Percentiles rank a stretch among this genome's conserved stretches.
phyloP scores from a whole-genome alignment of 139 green algal species.

The Chlamydomonas sp. region DNA sequence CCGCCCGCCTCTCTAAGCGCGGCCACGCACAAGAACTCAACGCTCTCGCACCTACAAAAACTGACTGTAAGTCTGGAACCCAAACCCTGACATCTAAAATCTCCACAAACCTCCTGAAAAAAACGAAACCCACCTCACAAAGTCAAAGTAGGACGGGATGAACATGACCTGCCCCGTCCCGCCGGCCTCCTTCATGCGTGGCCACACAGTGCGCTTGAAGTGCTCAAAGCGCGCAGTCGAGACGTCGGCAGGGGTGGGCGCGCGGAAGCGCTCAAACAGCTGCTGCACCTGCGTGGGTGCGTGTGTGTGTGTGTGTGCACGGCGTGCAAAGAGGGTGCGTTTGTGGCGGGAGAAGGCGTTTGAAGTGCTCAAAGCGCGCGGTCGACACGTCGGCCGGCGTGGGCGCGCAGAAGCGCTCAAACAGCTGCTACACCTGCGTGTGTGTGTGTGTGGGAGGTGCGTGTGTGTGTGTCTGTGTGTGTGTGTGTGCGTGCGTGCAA shows the following conservation, averaged over 20 bases:
- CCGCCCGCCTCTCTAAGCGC: conserved; percentile 41
- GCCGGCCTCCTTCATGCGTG: conserved; percentile 51
- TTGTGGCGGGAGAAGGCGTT: too few relatives aligned
- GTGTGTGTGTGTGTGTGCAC: too few relatives aligned
- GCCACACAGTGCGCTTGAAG: conserved; percentile 75
- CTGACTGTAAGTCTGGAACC: too few relatives aligned
- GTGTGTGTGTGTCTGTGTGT: too few relatives aligned
- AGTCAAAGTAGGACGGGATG: conserved; percentile 93
- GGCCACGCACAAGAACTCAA: too few relatives aligned
- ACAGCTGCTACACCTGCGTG: conserved; percentile 77
- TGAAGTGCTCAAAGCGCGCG: conserved; percentile 83
- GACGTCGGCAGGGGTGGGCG: conserved; percentile 22
- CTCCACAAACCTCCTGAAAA: too few relatives aligned
- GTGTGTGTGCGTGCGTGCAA: too few relatives aligned
- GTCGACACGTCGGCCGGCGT: conserved; percentile 44
- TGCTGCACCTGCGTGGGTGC: conserved; percentile 62
- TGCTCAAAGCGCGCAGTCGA: conserved; percentile 73
- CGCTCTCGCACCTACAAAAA: too few relatives aligned
- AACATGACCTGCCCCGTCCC: conserved; percentile 60
- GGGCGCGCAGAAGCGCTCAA: conserved; percentile 64
- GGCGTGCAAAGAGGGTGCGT: too few relatives aligned
- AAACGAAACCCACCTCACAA: conserved; percentile 65
- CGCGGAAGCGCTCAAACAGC: conserved; percentile 78
- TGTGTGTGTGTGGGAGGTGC: too few relatives aligned
- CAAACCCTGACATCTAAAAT: too few relatives aligned